Evolutionary conservation across 306 rosid genomes (phyloP), one percentile per base, ranked within the genome.

Genomic region (Sphenostylis stenocarpa): DNA sequence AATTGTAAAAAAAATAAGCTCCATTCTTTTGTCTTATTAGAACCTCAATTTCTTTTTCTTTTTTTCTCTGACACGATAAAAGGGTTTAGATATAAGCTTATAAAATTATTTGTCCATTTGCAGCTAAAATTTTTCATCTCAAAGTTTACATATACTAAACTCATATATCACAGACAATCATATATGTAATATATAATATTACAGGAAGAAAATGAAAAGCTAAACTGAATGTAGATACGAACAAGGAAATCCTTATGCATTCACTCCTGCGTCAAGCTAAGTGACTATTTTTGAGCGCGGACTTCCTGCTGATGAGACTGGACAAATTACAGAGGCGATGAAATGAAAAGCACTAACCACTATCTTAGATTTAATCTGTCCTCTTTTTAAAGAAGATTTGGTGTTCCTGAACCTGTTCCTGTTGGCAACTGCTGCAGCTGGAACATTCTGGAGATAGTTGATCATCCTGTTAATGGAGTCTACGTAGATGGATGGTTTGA

Each of bases 281-380:
- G 39, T 33, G 61, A 19, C 7, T 24, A 56, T 20, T 23, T 26
- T 21, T 63, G 52, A 75, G 62, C 48, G 66, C 33, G n/a, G 21
- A 44, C 5, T 39, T 28, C 6, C 29, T 12, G 26, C 1, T 63
- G 36, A 34, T 0, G 58, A 66, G 47, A 34, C 61, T 41, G 43
- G 8, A 41, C 38, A 58, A 58, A 78, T n/a, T 15, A 78, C 44
- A 34, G 65, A 70, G 26, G 41, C n/a, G 1, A 70, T 78, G 55
- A 20, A 70, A 47, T 48, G 72, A 70, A 78, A 60, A 34, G 24
- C 82, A 23, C 3, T 58, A 29, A 29, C 53, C 6, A 44, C 76
- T 71, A 82, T 82, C 79, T 77, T 82, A 8, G 76, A 64, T 72
- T 82, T 77, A 7, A 82, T 82, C 67, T 82, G 79, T 10, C 82